phyloP scores from a whole-genome alignment of 306 rosid genomes.

The Cucurbita maxima region DNA sequence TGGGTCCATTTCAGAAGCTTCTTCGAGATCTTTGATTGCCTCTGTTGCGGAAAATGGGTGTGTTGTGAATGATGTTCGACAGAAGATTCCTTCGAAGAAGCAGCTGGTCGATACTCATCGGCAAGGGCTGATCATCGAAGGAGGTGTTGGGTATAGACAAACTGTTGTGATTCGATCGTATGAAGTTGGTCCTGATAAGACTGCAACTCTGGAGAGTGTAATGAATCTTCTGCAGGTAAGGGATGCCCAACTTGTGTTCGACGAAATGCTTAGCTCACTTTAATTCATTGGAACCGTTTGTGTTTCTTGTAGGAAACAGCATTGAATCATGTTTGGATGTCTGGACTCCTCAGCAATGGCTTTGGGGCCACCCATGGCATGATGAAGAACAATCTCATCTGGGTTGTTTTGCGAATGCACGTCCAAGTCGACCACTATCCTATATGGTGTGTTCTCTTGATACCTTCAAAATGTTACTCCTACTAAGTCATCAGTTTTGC shows the following conservation, averaged over 20 bases:
- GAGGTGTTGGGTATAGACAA: constrained; percentile 74
- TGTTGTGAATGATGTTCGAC: constrained; percentile 20
- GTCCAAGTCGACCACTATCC: constrained; percentile 70
- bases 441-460: constrained; percentile 38
- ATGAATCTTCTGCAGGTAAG: constrained; percentile 78
- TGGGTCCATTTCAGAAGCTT: constrained; percentile 15
- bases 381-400: constrained; percentile 69
- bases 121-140: constrained; percentile 59
- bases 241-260: not conserved
- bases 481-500: not conserved
- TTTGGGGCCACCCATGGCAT: constrained; percentile 96
- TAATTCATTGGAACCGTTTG: not conserved
- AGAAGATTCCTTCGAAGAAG: constrained; percentile 74
- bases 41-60: constrained; percentile 24
- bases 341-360: constrained; percentile 75
- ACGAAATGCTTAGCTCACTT: not conserved
- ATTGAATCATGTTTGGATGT: constrained; percentile 90
- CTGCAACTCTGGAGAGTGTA: constrained; percentile 76
- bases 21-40: constrained; percentile 16
- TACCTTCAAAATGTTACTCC: not conserved
- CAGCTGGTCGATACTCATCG: constrained; percentile 57
- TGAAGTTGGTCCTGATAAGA: constrained; percentile 90
- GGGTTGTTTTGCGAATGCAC: constrained; percentile 96
- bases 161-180: constrained; percentile 77
- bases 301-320: constrained; percentile 65